phyloP scores from a whole-genome alignment of 352 stramenopile species.

The Pseudoperonospora humuli region DNA sequence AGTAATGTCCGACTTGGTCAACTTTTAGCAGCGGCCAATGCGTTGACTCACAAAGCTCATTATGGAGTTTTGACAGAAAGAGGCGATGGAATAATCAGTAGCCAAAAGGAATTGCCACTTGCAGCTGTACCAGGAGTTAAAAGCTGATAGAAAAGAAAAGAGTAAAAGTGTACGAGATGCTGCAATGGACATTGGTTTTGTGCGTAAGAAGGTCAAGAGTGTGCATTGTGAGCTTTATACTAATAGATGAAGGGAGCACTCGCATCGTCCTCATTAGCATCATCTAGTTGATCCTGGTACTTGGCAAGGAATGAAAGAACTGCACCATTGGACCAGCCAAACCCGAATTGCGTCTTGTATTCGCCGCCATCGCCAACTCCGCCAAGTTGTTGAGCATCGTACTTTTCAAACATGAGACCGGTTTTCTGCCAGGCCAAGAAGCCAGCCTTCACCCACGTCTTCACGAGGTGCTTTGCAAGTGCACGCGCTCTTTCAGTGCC shows the following conservation, averaged over 20 bases:
- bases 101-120: slow-evolving; percentile 3
- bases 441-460: slow-evolving; percentile 56
- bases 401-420: slow-evolving; percentile 86
- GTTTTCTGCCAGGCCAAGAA: slow-evolving; percentile 60
- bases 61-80: background rate
- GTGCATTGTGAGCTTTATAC: no score
- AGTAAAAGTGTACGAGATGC: no score
- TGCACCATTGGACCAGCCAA: slow-evolving; percentile 81
- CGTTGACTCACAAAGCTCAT: slow-evolving; percentile 2
- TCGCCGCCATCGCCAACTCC: slow-evolving; percentile 67
- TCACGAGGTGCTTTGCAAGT: slow-evolving; percentile 40
- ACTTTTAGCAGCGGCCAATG: slow-evolving; percentile 8
- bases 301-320: slow-evolving; percentile 75
- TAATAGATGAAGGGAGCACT: no score
- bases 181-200: no score
- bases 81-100: slow-evolving; percentile 1
- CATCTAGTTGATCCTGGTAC: slow-evolving; percentile 35
- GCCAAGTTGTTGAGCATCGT: slow-evolving; percentile 60
- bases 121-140: slow-evolving; percentile 7
- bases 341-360: slow-evolving; percentile 82
- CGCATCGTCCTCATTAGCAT: background rate
- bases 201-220: no score
- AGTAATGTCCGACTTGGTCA: slow-evolving; percentile 13
- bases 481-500: slow-evolving; percentile 28
- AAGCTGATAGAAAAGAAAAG: slow-evolving; percentile 9